Evolutionary conservation across 768 basidiomycete species (phyloP), one percentile per base, ranked within the genome.

Genomic region (Suillus subalutaceus): DNA sequence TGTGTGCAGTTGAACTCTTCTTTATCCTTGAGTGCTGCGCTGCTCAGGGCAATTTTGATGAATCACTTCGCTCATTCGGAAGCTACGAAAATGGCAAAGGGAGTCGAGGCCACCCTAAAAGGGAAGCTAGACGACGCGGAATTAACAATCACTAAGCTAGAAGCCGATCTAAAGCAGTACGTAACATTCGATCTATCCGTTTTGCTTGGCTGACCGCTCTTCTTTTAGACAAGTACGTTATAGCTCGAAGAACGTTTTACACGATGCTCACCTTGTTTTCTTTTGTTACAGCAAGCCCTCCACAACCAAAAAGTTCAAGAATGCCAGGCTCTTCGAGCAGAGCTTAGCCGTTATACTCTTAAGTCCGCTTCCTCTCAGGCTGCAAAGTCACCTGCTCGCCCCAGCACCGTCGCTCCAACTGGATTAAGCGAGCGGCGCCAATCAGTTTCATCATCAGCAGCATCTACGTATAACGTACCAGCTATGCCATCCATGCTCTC

Each of bases 31-130:
- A 92, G 90, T 79, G 88, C 91, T 71, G 88, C 89, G 60, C 86
- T 94, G 59, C 82, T 94, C 74, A 88, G 90, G 69, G 92, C 92
- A 64, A 94, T 94, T 75, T 85, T 94, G 65, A 85, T 90, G 80
- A 94, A 94, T 73, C 90, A 93, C 75, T 80, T 87, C 60, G 90
- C 91, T 70, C 91, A 93, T 79, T 90, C 89, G 43, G 92, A 94
- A 74, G 86, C 87, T 66, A 88, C 84, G 75, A 90, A 89, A 80
- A 76, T 80, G 70, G 85, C 90, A 55, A 91, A 89, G 77, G 79
- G 75, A 65, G 78, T 84, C 63, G 91, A 93, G 80, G 78, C 81
- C 61, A 82, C 79, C 67, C 81, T 91, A 73, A 89, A 85, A 79
- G 80, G 81, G 71, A 87, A 87, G 78, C 77, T 93, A 53, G 89